Base-by-base conservation (phyloP, 106 monocot species). In the Ottelia alismoides region DNA sequence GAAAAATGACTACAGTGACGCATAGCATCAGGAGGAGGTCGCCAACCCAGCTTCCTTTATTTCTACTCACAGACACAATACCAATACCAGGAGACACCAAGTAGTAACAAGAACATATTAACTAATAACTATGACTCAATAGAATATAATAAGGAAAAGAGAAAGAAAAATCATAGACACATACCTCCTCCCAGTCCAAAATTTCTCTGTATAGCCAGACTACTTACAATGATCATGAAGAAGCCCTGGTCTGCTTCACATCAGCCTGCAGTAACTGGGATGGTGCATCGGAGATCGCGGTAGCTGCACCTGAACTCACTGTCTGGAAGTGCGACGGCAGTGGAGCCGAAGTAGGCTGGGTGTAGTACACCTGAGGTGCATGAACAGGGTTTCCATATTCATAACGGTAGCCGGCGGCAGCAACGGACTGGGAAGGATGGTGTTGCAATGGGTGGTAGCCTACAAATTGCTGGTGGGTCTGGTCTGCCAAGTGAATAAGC, bases 401-500 rank as follows among this genome's bases (percentile, higher is more conserved):
- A 46, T 84, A 84, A 3, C 75, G 78, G 22, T 65, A 84, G 32
- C 56, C 54, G 16, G 64, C 14, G 21, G 64, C 40, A 21, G 57
- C 53, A 2, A 56, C 53, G 25, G 65, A 20, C 32, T 75, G 84
- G 24, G 72, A 72, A 0, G 59, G 63, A 16, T 74, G 79, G 18
- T 82, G 82, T 0, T 70, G 82, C 76, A 83, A 62, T 4, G 73
- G 52, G 52, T 76, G 85, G 47, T 82, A 92, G n/a, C 62, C 71
- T 65, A 20, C n/a, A 51, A 78, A 66, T 31, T 66, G 80, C 0
- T 53, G 64, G 23, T 59, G 66, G 24, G 59, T 20, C 17, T 46
- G 60, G 27, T 60, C 45, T 7, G 70, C 31, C 25, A 60, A 20
- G 23, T 64, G 60, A 19, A 76, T 66, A 30, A 81, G 60, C 0